These are phyloP conservation scores for Maudiozyma saulgeensis DNA, from an alignment of 805 yeast species.

Conservation along the genomic window DNA sequence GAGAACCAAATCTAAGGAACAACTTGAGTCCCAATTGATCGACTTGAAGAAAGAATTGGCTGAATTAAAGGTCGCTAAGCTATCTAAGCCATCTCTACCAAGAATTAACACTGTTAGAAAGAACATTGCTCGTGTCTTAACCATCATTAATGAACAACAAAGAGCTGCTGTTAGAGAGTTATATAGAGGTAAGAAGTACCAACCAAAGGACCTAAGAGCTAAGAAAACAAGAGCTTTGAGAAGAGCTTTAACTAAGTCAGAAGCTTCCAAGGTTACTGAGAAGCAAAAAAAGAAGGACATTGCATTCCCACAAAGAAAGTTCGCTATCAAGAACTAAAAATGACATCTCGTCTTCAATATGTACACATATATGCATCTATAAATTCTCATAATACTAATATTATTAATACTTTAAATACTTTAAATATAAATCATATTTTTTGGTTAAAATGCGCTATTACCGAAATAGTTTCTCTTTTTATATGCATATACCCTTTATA, in stretches of 20 bases:
- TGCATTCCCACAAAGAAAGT: slow-evolving; percentile 98
- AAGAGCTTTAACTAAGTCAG: slow-evolving; percentile 86
- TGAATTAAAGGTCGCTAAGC: slow-evolving; percentile 89
- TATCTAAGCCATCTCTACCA: slow-evolving; percentile 87
- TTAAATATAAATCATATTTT: no score
- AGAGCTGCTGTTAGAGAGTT: slow-evolving; percentile 90
- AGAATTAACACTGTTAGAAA: slow-evolving; percentile 95
- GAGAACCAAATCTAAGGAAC: slow-evolving; percentile 94
- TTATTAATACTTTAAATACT: no score
- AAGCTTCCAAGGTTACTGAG: slow-evolving; percentile 71
- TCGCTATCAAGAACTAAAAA: slow-evolving; percentile 92
- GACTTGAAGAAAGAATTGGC: slow-evolving; percentile 97
- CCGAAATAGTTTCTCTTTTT: no score
- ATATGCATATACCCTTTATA: no score
- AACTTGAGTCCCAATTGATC: slow-evolving; percentile 86
- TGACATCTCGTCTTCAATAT: neutral
- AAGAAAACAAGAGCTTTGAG: slow-evolving; percentile 99
- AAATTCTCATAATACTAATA: neutral
- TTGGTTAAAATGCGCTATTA: no score
- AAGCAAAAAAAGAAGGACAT: slow-evolving; percentile 85
- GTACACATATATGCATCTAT: neutral
- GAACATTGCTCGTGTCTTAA: slow-evolving; percentile 96
- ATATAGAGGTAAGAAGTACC: slow-evolving; percentile 90
- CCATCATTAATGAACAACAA: slow-evolving; percentile 93
- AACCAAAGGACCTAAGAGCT: slow-evolving; percentile 97